Percentiles rank a stretch among this genome's conserved stretches.
These are phyloP conservation scores for Alternaria sp. DNA, from an alignment of 2,329 filamentous ascomycete genomes.

Conservation along the genomic window DNA sequence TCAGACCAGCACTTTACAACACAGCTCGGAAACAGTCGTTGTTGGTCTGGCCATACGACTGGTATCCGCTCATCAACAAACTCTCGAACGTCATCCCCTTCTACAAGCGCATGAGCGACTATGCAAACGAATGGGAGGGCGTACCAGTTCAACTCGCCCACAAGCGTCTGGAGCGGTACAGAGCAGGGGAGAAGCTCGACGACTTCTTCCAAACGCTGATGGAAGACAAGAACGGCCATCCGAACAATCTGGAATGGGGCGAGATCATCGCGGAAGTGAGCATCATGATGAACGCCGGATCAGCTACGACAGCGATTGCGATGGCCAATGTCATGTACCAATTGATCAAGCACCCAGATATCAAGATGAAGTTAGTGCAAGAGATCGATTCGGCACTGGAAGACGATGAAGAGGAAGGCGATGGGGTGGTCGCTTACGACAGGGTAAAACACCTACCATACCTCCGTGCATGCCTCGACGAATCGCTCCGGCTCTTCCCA, in stretches of 20 bases:
- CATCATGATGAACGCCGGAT: slow-evolving; percentile 60
- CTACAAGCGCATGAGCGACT: slow-evolving; percentile 50
- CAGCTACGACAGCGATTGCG: slow-evolving; percentile 60
- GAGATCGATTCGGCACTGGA: slow-evolving; percentile 37
- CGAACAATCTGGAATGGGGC: slow-evolving; percentile 61
- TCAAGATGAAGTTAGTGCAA: slow-evolving; percentile 31
- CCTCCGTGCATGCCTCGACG: slow-evolving; percentile 52
- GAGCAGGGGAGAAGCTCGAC: slow-evolving; percentile 61
- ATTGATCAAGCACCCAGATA: slow-evolving; percentile 56
- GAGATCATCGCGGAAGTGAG: slow-evolving; percentile 64
- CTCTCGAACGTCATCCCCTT: slow-evolving; percentile 56
- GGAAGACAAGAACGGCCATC: slow-evolving; percentile 55
- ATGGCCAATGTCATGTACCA: slow-evolving; percentile 62
- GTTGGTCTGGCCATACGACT: slow-evolving; percentile 59
- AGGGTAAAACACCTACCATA: slow-evolving; percentile 43
- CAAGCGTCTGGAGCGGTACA: slow-evolving; percentile 54
- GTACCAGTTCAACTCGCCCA: slow-evolving; percentile 56
- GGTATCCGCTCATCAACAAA: slow-evolving; percentile 57
- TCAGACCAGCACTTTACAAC: slow-evolving; percentile 57
- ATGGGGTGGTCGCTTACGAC: slow-evolving; percentile 34
- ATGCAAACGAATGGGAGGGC: slow-evolving; percentile 54
- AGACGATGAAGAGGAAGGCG: slow-evolving; percentile 33
- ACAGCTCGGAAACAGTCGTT: slow-evolving; percentile 59
- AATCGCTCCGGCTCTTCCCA: slow-evolving; percentile 54
- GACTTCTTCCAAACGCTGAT: slow-evolving; percentile 66